Evolutionary conservation across 1,139 yeast species (phyloP).

Genomic region (Zygoascus hellenicus): DNA sequence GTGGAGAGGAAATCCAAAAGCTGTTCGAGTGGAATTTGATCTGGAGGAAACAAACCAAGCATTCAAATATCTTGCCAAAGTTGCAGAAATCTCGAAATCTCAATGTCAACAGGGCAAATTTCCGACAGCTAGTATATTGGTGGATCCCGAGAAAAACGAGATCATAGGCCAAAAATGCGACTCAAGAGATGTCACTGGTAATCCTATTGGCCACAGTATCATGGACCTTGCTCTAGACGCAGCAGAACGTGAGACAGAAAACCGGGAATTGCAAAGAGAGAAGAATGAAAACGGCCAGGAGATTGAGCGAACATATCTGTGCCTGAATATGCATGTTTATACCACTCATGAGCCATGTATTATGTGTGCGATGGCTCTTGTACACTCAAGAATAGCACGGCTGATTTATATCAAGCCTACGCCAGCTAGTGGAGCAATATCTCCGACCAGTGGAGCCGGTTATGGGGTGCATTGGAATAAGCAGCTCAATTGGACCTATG

Average conservation of each 20-base stretch:
- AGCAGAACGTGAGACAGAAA: conserved; percentile 45
- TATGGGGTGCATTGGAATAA: conserved; percentile 70
- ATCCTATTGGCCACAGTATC: conserved; percentile 65
- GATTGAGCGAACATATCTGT: conserved; percentile 49
- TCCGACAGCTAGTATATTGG: conserved; percentile 45
- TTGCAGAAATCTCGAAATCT: conserved; percentile 31
- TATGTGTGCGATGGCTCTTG: conserved; percentile 95
- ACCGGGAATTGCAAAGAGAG: conserved; percentile 11
- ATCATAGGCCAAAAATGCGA: conserved; percentile 39
- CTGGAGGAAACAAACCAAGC: conserved; percentile 45
- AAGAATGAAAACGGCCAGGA: conserved; percentile 11
- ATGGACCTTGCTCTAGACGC: conserved; percentile 63
- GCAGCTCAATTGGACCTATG: conserved; percentile 73
- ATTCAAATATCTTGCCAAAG: conserved; percentile 35
- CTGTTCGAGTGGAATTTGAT: conserved; percentile 57
- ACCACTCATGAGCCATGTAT: conserved; percentile 95
- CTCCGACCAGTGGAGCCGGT: conserved; percentile 54
- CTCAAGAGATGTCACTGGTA: conserved; percentile 31
- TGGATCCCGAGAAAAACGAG: conserved; percentile 41
- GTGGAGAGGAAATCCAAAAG: conserved; percentile 90
- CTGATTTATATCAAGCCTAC: conserved; percentile 54
- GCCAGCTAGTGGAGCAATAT: conserved; percentile 49
- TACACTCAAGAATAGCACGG: conserved; percentile 78
- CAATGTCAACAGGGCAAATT: conserved; percentile 21
- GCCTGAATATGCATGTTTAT: conserved; percentile 70